phyloP scores from a whole-genome alignment of 2,329 filamentous ascomycete genomes.

The Pyricularia grisea region DNA sequence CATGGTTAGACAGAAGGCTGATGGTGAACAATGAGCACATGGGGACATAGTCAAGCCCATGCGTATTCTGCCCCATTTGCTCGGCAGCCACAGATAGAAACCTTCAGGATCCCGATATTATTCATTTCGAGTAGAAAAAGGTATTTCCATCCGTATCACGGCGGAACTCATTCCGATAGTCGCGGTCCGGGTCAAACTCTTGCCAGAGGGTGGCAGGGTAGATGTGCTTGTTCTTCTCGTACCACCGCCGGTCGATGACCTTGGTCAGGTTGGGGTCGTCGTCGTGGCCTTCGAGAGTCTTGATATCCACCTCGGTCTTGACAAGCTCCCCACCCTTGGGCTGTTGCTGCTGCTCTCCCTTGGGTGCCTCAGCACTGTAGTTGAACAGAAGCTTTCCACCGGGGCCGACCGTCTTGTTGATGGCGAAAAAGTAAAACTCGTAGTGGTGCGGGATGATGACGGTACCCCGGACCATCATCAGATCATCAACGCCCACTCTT shows the following conservation, averaged over 20 bases:
- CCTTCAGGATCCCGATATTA: background rate
- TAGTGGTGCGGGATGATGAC: constrained; percentile 97
- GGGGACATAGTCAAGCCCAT: background rate
- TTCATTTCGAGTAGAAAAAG: constrained; percentile 67
- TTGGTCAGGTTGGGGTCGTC: constrained; percentile 81
- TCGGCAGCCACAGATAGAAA: background rate
- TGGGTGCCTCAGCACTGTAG: constrained; percentile 45
- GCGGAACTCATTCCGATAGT: constrained; percentile 68
- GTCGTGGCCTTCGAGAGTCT: constrained; percentile 60
- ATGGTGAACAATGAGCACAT: background rate
- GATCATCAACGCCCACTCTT: constrained; percentile 84
- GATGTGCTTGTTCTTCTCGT: constrained; percentile 96
- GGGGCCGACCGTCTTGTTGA: constrained; percentile 74
- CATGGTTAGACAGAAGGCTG: background rate
- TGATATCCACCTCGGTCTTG: constrained; percentile 33
- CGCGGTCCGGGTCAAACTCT: constrained; percentile 82
- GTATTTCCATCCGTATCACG: constrained; percentile 84
- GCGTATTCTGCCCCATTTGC: background rate
- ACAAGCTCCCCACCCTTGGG: constrained; percentile 19
- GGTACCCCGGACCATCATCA: constrained; percentile 85
- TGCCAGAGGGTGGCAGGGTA: constrained; percentile 95
- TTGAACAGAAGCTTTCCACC: constrained; percentile 67
- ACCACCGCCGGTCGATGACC: constrained; percentile 94
- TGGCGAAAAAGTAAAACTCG: constrained; percentile 93
- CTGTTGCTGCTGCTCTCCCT: constrained; percentile 14